Evolutionary conservation across 2,329 filamentous ascomycete species (phyloP).

Genomic region (Dryadomyces quercus-mongolicae): DNA sequence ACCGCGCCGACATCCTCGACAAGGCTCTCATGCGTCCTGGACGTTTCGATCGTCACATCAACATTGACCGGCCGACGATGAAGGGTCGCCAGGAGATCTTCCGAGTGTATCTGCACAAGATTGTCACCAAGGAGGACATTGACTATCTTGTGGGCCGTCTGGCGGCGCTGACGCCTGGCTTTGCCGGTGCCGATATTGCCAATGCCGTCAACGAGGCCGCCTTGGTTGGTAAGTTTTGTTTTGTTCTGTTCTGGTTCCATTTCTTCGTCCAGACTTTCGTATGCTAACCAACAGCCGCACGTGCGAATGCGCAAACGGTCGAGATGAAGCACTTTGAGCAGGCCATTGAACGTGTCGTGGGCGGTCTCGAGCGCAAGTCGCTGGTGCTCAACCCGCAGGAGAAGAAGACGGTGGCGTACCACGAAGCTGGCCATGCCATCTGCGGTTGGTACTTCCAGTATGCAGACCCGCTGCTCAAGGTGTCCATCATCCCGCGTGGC

Average conservation of each 20-base stretch:
- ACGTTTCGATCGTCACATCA: constrained; percentile 92
- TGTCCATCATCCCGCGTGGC: constrained; percentile 94
- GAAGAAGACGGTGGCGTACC: constrained; percentile 51
- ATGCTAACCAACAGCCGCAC: constrained; percentile 57
- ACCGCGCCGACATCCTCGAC: constrained; percentile 87
- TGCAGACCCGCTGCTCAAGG: constrained; percentile 94
- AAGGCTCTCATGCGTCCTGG: constrained; percentile 93
- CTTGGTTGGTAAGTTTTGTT: constrained; percentile 61
- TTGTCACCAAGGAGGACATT: constrained; percentile 82
- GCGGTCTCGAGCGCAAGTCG: constrained; percentile 94
- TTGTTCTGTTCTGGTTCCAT: background rate
- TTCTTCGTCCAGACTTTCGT: background rate
- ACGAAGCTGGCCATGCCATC: constrained; percentile 90
- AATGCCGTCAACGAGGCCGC: constrained; percentile 98
- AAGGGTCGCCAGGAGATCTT: constrained; percentile 94
- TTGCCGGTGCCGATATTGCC: constrained; percentile 94
- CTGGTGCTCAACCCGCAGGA: constrained; percentile 86
- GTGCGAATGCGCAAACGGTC: constrained; percentile 67
- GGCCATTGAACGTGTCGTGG: constrained; percentile 93
- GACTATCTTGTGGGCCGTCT: constrained; percentile 81
- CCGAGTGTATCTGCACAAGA: constrained; percentile 84
- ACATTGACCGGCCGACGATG: constrained; percentile 93
- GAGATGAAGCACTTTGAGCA: constrained; percentile 89
- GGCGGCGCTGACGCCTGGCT: constrained; percentile 85
- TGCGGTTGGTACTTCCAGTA: constrained; percentile 96